phyloP scores from a whole-genome alignment of 2,329 filamentous ascomycete species.

The Teratosphaeriaceae sp. region DNA sequence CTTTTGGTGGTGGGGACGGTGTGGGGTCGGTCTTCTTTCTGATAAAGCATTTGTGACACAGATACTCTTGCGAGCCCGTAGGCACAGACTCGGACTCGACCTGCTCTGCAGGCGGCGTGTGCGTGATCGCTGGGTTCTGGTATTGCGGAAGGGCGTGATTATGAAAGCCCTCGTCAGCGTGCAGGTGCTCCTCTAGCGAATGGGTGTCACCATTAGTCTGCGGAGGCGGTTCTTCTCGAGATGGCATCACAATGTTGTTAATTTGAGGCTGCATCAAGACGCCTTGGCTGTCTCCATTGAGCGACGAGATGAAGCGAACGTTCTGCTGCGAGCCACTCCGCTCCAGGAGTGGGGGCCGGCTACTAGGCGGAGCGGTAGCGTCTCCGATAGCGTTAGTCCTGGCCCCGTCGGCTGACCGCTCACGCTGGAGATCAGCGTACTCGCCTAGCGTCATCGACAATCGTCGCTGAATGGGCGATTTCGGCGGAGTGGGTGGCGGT shows the following conservation, averaged over 20 bases:
- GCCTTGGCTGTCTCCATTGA: slow-evolving; percentile 22
- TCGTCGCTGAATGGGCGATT: slow-evolving; percentile 9
- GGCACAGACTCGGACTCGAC: slow-evolving; percentile 6
- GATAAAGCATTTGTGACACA: slow-evolving; percentile 46
- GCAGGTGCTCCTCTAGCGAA: slow-evolving; percentile 8
- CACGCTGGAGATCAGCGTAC: slow-evolving; percentile 15
- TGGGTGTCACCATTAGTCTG: slow-evolving; percentile 13
- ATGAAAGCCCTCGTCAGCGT: slow-evolving; percentile 18
- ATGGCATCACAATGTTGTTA: neutral
- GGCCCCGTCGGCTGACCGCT: slow-evolving; percentile 1
- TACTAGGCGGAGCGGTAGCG: slow-evolving; percentile 1
- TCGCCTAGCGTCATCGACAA: slow-evolving; percentile 21
- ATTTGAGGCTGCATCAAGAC: slow-evolving; percentile 6
- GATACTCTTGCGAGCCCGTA: slow-evolving; percentile 22
- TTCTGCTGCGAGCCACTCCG: slow-evolving; percentile 10
- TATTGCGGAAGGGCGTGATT: slow-evolving; percentile 20
- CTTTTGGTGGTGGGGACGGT: slow-evolving; percentile 27
- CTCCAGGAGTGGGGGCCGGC: neutral
- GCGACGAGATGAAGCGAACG: slow-evolving; percentile 24
- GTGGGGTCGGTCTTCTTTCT: slow-evolving; percentile 35
- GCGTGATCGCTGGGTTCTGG: slow-evolving; percentile 14
- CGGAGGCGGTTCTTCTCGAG: slow-evolving; percentile 1
- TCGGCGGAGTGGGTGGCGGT: slow-evolving; percentile 8
- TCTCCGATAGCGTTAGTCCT: slow-evolving; percentile 1
- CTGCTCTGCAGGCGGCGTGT: slow-evolving; percentile 11